Evolutionary conservation across 306 rosid genomes (phyloP).

Genomic region (Vachellia collinsii): DNA sequence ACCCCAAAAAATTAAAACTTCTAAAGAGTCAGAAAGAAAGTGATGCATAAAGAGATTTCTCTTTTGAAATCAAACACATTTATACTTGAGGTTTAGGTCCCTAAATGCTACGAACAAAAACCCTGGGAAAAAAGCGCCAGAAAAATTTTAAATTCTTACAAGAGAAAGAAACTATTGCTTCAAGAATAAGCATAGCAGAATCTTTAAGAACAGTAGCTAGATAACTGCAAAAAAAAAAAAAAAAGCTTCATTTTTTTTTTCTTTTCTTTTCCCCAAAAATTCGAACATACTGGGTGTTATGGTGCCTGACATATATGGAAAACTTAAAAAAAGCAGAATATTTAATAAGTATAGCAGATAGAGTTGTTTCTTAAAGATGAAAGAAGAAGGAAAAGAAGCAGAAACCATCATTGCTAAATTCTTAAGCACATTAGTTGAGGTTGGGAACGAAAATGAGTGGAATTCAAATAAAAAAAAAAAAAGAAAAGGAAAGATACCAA

Average conservation of each 20-base stretch:
- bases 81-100: neutral
- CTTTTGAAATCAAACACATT: neutral
- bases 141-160: neutral
- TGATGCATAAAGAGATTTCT: neutral
- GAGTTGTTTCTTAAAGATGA: neutral
- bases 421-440: neutral
- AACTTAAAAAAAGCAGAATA: neutral
- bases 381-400: neutral
- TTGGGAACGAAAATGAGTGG: neutral
- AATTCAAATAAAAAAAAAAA: neutral
- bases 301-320: neutral
- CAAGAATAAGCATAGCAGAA: neutral
- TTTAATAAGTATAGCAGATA: neutral
- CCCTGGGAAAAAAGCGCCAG: neutral
- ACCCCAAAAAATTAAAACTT: neutral
- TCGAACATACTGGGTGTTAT: neutral
- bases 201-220: neutral
- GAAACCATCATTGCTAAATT: neutral
- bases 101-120: neutral
- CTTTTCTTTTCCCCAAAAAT: neutral
- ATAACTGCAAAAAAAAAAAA: neutral
- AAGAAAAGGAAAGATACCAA: constrained; percentile 7
- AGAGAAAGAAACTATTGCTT: neutral
- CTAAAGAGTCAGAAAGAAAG: neutral
- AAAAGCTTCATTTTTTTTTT: neutral